Conservation (phyloP, 2,329 filamentous ascomycete genomes). For the Lecanicillium sp. region DNA sequence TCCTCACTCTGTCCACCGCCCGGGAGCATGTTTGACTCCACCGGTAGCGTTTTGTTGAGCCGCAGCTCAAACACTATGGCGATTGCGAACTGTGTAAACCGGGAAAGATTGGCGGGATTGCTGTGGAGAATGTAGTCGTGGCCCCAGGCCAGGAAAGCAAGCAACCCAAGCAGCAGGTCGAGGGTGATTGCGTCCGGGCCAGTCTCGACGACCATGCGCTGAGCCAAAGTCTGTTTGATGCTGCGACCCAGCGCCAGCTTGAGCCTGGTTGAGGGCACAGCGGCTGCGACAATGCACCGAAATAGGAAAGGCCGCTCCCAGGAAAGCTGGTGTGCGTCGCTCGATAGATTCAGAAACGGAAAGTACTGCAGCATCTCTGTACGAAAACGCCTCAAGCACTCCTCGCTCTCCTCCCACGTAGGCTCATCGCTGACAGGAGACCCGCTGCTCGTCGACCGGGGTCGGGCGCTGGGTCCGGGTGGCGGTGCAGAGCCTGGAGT, state of each 20-base stretch:
- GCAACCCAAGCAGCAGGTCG: background rate
- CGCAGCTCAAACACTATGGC: background rate
- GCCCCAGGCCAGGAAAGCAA: background rate
- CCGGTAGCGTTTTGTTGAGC: background rate
- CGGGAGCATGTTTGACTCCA: background rate
- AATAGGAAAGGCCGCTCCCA: background rate
- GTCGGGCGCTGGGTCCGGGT: background rate
- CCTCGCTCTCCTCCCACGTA: background rate
- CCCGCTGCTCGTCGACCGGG: background rate
- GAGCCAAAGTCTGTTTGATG: background rate
- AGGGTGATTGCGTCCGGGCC: background rate
- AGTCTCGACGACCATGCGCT: background rate
- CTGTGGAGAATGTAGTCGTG: background rate
- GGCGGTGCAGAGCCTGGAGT: background rate
- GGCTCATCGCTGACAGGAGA: background rate
- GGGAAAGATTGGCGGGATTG: background rate
- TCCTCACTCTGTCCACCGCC: background rate
- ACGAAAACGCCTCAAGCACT: background rate
- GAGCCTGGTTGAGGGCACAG: background rate
- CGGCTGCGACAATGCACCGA: background rate
- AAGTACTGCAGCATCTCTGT: slow-evolving; percentile 1
- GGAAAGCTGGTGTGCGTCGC: background rate
- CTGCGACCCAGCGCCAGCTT: background rate
- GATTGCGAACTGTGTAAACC: background rate
- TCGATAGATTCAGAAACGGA: background rate